Conservation (phyloP, 2,329 filamentous ascomycete genomes). For the Chrysoporthe austroafricana region DNA sequence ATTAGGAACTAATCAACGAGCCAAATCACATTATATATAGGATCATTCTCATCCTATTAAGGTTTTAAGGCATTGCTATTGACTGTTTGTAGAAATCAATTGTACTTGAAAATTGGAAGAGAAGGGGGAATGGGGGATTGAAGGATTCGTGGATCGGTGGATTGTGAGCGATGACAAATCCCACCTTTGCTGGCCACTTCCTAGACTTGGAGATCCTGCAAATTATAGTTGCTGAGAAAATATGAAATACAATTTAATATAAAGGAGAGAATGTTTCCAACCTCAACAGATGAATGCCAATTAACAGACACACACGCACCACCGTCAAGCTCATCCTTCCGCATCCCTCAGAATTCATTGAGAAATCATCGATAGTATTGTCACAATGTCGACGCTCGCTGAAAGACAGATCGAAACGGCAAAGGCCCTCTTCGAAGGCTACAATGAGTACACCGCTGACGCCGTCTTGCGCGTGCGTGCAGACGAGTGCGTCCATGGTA, state of each 20-base stretch:
- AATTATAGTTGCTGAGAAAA: neutral
- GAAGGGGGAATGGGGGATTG: neutral
- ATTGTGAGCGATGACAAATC: neutral
- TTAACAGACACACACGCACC: neutral
- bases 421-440: neutral
- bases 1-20: neutral
- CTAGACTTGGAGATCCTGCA: too few species aligned
- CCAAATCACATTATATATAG: neutral
- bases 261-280: neutral
- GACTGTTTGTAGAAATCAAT: neutral
- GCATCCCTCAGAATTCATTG: neutral
- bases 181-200: too few species aligned
- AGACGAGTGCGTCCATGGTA: neutral
- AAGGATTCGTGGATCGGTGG: neutral
- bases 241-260: neutral
- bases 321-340: neutral
- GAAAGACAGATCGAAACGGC: neutral
- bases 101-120: neutral
- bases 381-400: neutral
- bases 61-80: neutral
- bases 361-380: neutral
- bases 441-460: neutral
- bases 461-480: conserved; percentile 1
- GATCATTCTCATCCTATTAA: neutral
- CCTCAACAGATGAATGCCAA: neutral